Conservation (phyloP, 306 rosid species). For the Pueraria montana region DNA sequence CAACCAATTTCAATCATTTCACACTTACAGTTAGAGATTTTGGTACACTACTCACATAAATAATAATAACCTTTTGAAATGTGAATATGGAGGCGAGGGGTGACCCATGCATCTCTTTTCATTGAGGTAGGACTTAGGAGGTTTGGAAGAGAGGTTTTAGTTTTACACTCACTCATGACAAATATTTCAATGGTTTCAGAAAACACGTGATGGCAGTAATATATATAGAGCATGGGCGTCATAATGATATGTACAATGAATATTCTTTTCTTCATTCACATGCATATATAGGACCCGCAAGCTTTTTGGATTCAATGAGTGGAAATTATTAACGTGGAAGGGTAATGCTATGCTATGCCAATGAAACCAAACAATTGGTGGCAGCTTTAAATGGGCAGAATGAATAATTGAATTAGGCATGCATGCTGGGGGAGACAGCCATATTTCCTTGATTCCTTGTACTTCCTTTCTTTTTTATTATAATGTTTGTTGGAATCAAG, state of each 20-base stretch:
- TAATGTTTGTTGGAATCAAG: not conserved
- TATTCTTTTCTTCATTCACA: constrained; percentile 11
- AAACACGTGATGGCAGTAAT: not conserved
- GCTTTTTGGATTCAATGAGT: not conserved
- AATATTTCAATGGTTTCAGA: not conserved
- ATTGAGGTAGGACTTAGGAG: not conserved
- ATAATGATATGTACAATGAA: not conserved
- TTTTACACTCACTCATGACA: not conserved
- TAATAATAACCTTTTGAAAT: not conserved
- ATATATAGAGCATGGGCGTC: not conserved
- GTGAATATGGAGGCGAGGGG: not conserved
- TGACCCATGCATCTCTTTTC: constrained; percentile 35
- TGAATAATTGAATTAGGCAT: constrained; percentile 8
- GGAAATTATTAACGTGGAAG: not conserved
- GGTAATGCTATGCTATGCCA: not conserved
- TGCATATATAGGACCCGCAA: constrained; percentile 19
- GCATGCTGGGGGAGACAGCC: not conserved
- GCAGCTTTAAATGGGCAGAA: not conserved
- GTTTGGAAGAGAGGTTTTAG: constrained; percentile 5
- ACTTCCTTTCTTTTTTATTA: not conserved
- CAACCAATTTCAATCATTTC: constrained; percentile 8
- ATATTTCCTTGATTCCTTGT: not conserved
- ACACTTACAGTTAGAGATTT: constrained; percentile 10
- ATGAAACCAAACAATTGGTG: not conserved
- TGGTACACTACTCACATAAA: constrained; percentile 33